Evolutionary conservation across 2,329 filamentous ascomycete species (phyloP), one percentile per base, ranked within the genome.

Genomic region (Eurotiales sp.): DNA sequence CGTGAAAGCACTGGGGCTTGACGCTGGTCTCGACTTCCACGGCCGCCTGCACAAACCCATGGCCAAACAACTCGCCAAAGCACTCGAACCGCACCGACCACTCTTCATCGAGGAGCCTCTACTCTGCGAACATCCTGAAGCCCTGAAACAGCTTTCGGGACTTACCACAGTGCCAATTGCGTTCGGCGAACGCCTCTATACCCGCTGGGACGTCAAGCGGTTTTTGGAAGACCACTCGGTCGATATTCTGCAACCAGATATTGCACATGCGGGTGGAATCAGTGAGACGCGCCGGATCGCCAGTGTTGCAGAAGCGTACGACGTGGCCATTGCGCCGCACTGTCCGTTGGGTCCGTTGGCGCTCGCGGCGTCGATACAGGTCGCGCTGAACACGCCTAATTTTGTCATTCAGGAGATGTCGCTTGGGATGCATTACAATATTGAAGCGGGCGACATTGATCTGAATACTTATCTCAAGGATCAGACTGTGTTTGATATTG

Each of bases 401-500:
- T 89, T 86, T 63, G 80, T 78, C 0, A 90, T 90, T 27, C 83
- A 88, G 61, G 87, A 90, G 66, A 90, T 90, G 87, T 85, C 83
- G 48, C 62, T 90, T 25, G 87, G 87, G 0, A 90, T 91, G 59
- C 88, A 91, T 64, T 91, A 90, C 63, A 91, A 91, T 58, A 68
- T 69, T 3, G 77, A 78, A 59, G 79, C 77, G 0, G 83, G 80
- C 1, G 76, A 81, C 2, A 75, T 83, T 58, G 85, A 88, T 62
- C 71, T 88, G 50, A 79, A 79, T 11, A 86, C 79, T 22, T 90
- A 89, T 61, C 74, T 83, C 2, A 81, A 79, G 60, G 80, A 88
- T 58, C 76, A 81, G 0, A 77, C 79, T 45, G 80, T 87, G 0
- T 88, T 85, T 75, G 73, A 81, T 36, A 80, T 89, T 5, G 74